Evolutionary conservation across 2,329 filamentous ascomycete genomes (phyloP), one percentile per base, ranked within the genome.

Genomic region (Acrodontium crateriforme): DNA sequence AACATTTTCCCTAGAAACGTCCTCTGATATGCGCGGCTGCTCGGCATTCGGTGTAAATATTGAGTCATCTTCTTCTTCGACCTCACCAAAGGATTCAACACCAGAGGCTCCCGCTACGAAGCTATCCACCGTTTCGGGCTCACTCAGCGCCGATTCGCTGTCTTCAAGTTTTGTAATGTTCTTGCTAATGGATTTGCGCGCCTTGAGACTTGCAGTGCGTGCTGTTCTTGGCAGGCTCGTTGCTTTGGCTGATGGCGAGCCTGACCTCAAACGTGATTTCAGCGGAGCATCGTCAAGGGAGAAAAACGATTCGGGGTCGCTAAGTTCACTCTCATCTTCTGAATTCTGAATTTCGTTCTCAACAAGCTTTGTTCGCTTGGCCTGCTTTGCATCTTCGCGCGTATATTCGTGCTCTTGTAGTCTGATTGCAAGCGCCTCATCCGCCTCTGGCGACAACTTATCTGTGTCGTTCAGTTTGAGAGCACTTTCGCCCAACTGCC

Each of bases 121-220:
- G 20, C 5, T 22, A 10, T 10, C 18, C 18, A 20, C 8, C 18
- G n/a, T 16, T 27, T 63, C 58, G 9, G 63, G 67, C 46, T 69
- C 65, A 2, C 47, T 40, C 5, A 15, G n/a, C 4, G 26, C 22
- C 16, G 21, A 18, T 11, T 48, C 48, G 13, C 55, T 49, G 42
- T 55, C 53, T 21, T 56, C 49, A 10, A 22, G n/a, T n/a, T n/a
- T 8, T 22, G 13, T 8, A 22, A 4, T 4, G 5, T 22, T 8
- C 8, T 22, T 22, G n/a, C 10, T 12, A 5, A 22, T n/a, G 8
- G 10, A n/a, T 8, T 10, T 12, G 20, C 20, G 10, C 31, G 12
- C 18, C 13, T 22, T 22, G 4, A 22, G 20, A n/a, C 10, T n/a
- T n/a, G 20, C 20, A 10, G 20, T 8, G 4, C 20, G 20, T n/a